phyloP scores from a whole-genome alignment of 2,329 filamentous ascomycete species.

The Alternaria sp. region DNA sequence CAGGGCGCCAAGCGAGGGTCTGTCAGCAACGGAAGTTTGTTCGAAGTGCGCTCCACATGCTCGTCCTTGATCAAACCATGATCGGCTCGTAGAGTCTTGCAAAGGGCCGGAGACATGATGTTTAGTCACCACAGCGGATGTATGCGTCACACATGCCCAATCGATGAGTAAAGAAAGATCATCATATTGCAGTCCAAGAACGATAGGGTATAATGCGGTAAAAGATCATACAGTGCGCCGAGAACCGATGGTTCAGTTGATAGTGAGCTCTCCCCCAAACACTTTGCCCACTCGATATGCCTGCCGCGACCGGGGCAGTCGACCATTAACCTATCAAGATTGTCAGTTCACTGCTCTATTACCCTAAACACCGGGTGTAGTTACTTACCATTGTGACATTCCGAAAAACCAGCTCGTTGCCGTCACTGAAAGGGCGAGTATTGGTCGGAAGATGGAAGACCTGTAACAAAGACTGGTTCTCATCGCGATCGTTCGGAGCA shows the following conservation, averaged over 20 bases:
- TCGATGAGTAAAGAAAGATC: not conserved
- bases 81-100: not conserved
- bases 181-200: not conserved
- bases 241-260: not conserved
- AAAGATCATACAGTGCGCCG: not conserved
- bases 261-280: constrained; percentile 23
- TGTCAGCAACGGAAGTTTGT: constrained; percentile 5
- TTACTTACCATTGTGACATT: constrained; percentile 30
- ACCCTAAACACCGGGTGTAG: not conserved
- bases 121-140: not conserved
- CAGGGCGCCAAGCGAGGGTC: constrained; percentile 7
- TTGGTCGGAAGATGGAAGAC: constrained; percentile 31
- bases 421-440: constrained; percentile 34
- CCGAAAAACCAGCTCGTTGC: constrained; percentile 35
- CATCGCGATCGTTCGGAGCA: not conserved
- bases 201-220: not conserved
- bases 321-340: constrained; percentile 26
- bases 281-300: constrained; percentile 31
- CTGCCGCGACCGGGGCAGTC: constrained; percentile 25
- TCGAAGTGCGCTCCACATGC: not conserved
- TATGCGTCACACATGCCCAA: not conserved
- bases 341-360: constrained; percentile 2
- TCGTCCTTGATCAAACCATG: constrained; percentile 3
- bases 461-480: constrained; percentile 12
- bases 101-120: not conserved